Conservation (phyloP, 495 filamentous ascomycete genomes). For the Xylaria venustula region DNA sequence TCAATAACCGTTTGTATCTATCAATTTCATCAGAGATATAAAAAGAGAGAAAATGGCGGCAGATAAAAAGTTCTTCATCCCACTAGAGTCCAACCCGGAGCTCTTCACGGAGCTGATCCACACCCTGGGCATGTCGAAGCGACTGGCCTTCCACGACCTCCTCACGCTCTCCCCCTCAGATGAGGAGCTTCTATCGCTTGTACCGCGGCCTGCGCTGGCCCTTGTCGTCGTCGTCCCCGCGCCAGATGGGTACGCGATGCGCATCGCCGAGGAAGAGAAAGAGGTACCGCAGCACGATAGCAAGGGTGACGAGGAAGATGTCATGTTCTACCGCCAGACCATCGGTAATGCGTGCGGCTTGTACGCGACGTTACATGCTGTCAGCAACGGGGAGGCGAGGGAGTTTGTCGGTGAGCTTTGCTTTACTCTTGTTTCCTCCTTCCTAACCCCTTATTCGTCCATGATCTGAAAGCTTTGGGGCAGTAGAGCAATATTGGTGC, state of each 20-base stretch:
- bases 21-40: too few species aligned
- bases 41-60: conserved; percentile 4
- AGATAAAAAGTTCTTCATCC: conserved; percentile 11
- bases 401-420: conserved; percentile 39
- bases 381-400: conserved; percentile 51
- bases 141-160: conserved; percentile 72
- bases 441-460: too few species aligned
- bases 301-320: conserved; percentile 37
- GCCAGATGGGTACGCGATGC: conserved; percentile 52
- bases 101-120: conserved; percentile 72
- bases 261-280: conserved; percentile 42
- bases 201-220: conserved; percentile 70
- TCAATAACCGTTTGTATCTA: too few species aligned
- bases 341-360: conserved; percentile 81
- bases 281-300: conserved; percentile 38
- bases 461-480: not conserved
- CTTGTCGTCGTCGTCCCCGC: conserved; percentile 45
- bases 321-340: conserved; percentile 84
- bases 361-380: conserved; percentile 72
- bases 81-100: conserved; percentile 60
- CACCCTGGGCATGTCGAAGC: conserved; percentile 63
- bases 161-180: conserved; percentile 58
- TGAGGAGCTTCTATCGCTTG: conserved; percentile 62
- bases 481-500: too few species aligned
- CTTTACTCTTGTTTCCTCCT: too few species aligned